Percentiles rank a stretch among this genome's conserved stretches.
Conservation (phyloP, 148 eudicot genomes). For the Amaranthus palmeri region DNA sequence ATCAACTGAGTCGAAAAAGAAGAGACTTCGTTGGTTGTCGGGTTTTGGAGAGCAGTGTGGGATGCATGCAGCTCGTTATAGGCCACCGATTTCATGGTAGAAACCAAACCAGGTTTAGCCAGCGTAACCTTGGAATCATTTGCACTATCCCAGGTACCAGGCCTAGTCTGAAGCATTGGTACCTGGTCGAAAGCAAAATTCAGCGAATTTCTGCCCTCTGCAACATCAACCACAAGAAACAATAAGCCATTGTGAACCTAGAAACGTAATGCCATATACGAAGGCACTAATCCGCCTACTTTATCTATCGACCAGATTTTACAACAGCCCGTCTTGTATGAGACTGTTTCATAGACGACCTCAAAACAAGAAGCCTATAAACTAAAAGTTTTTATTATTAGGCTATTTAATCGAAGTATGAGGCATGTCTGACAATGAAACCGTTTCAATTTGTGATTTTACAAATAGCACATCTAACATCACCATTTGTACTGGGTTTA, state of each 20-base stretch:
- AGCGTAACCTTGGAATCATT: slow-evolving; percentile 44
- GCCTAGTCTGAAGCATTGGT: slow-evolving; percentile 41
- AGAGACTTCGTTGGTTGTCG: slow-evolving; percentile 24
- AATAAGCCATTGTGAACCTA: neutral
- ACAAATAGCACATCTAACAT: neutral
- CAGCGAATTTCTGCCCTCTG: slow-evolving; percentile 68
- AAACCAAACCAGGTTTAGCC: slow-evolving; percentile 35
- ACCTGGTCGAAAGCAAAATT: slow-evolving; percentile 46
- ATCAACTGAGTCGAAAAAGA: slow-evolving; percentile 38
- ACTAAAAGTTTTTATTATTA: too few species aligned
- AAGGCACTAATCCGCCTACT: neutral
- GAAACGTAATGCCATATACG: neutral
- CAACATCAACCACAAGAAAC: slow-evolving; percentile 13
- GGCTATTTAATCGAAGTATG: too few species aligned
- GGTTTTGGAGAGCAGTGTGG: slow-evolving; percentile 35
- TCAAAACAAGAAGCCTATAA: too few species aligned
- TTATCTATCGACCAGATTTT: neutral
- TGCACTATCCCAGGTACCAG: slow-evolving; percentile 47
- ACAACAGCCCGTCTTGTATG: too few species aligned
- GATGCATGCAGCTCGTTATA: slow-evolving; percentile 37
- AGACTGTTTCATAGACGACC: too few species aligned
- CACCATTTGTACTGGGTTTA: neutral
- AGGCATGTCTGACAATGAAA: too few species aligned
- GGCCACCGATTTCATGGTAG: slow-evolving; percentile 35
- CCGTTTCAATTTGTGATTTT: too few species aligned